Base-by-base conservation (phyloP, 345 rosid species). In the Eutrema japonicum region DNA sequence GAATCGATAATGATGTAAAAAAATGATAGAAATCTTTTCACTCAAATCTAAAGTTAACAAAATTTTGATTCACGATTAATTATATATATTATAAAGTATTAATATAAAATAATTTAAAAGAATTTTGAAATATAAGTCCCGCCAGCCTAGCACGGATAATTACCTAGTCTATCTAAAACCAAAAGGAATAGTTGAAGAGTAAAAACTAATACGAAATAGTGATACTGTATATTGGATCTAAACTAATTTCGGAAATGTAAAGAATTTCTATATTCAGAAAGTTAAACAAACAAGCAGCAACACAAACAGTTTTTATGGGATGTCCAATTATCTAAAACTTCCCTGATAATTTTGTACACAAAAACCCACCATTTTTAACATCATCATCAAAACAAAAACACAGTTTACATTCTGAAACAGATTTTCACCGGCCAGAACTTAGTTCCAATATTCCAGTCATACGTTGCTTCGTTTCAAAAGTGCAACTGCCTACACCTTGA, bases 401-500 rank as follows among this genome's bases (percentile, higher is more conserved):
- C 12, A 55, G 36, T 6, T 57, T 74, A 75, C 79, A 75, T 40
- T 67, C 59, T 40, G 59, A 73, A 52, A 66, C 51, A 38, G 64
- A 65, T 27, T 22, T 1, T 64, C 14, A 18, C 38, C 43, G 46
- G 22, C 16, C 59, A 46, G 42, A 48, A 74, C 42, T 42, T 56
- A 4, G 68, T 71, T 71, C 52, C 14, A 32, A 37, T 61, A 10
- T 30, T 29, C 33, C 37, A 53, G 65, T 16, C 41, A 46, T 22
- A 46, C 36, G 8, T 5, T 5, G 54, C 45, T 68, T 40, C 42
- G 52, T 40, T 54, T 70, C 52, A 77, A 51, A 90, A 83, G 73
- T 85, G 67, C 12, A 90, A 76, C 83, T 82, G 88, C 78, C 61
- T 81, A 76, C 92, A 90, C 57, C 55, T 77, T 0, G 80, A 45